Conservation (phyloP, 192 early-diverging fungal genomes). For the Coemansia sp. region DNA sequence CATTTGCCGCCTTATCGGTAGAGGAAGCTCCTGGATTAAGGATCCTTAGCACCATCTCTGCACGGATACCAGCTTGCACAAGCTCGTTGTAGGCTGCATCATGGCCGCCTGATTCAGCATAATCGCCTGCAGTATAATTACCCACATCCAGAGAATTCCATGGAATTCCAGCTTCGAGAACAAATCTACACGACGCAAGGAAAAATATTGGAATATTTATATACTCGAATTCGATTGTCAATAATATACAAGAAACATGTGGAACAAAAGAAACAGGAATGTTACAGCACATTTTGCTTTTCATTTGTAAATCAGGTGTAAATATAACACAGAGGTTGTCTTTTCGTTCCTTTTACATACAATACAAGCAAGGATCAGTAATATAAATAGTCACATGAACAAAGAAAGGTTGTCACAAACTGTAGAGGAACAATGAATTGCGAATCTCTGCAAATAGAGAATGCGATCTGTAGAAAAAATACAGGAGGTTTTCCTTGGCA, state of each 20-base stretch:
- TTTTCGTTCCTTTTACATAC: too few species aligned
- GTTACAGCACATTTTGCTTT: neutral
- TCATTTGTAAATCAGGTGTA: too few species aligned
- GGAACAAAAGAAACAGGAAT: too few species aligned
- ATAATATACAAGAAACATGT: too few species aligned
- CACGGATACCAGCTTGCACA: slow-evolving; percentile 82
- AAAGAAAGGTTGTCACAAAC: too few species aligned
- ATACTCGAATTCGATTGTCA: neutral
- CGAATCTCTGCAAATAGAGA: too few species aligned
- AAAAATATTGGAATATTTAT: neutral
- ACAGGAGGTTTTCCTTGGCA: slow-evolving; percentile 11
- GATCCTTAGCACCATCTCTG: slow-evolving; percentile 76
- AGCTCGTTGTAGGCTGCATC: slow-evolving; percentile 72
- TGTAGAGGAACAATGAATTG: too few species aligned
- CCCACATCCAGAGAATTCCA: slow-evolving; percentile 83
- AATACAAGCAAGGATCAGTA: too few species aligned
- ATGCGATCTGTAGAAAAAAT: too few species aligned
- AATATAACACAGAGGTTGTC: too few species aligned
- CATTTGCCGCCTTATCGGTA: slow-evolving; percentile 64
- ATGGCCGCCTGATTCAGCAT: slow-evolving; percentile 71
- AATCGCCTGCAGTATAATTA: slow-evolving; percentile 81
- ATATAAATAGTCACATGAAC: too few species aligned
- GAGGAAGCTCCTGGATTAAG: slow-evolving; percentile 40
- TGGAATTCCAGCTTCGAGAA: slow-evolving; percentile 67
- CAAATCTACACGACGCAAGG: slow-evolving; percentile 24